Base-by-base conservation (phyloP, 192 early-diverging fungal genomes). In the Backusella morwellensis region DNA sequence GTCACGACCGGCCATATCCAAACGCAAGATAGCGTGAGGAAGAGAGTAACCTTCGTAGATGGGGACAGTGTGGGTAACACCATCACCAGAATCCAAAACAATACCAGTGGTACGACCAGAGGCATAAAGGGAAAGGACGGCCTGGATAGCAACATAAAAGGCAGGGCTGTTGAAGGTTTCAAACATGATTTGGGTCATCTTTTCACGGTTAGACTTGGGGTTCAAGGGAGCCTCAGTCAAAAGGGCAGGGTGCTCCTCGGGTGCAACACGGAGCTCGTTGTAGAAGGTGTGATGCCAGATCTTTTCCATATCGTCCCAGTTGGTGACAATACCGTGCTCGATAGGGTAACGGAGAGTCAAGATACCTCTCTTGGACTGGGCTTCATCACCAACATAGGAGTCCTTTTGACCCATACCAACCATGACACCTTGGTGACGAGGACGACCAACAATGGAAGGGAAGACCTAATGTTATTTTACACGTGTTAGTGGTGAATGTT, bases 101-200 rank as follows among this genome's bases (percentile, higher is more conserved):
- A 98, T 94, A 96, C 98, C 98, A 74, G 96, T 98, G 79, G 94
- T 97, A 90, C 94, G 94, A 82, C 97, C 97, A 66, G 95, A 96
- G 70, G 97, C 95, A 84, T 97, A 98, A 41, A 98, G 91, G 78
- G 98, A 95, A 44, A 99, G 90, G 7, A 97, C 97, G 69, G 97
- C 96, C 77, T 97, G 96, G 85, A 97, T 98, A 81, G 92, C 90
- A 75, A 99, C 95, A 86, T 97, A 99, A 91, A 98, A 96, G 73
- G 94, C 97, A 76, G 95, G 95, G 68, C 91, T 89, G 84, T 96
- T 96, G 91, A 98, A 98, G 80, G 95, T 95, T 89, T 98, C 98
- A 81, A 98, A 99, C 96, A 98, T 98, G 85, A 99, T 97, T 88
- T 99, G 95, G 78, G 94, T 95, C 96, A 98, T 98, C 92, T 97